Base-by-base conservation (phyloP, 768 basidiomycete genomes). In the Terana coerulea region DNA sequence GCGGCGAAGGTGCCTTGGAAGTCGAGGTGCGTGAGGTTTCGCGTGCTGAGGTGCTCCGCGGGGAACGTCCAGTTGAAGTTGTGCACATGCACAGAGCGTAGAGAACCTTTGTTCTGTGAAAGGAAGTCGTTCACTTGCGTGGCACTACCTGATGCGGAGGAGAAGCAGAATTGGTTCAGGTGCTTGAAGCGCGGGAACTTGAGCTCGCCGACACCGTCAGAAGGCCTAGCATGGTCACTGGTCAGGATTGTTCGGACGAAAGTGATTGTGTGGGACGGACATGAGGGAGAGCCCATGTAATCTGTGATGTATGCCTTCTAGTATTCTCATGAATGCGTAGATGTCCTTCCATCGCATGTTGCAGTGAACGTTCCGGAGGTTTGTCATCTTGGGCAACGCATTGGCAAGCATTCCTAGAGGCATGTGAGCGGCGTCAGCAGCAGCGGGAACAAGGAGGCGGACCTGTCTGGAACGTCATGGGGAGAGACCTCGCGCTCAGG, bases 361-460 rank as follows among this genome's bases (percentile, higher is more conserved):
- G 37, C 84, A 79, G 61, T 82, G 78, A 2, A 84, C 75, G 50
- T 80, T 81, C 26, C 76, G 72, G 30, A 88, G 69, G 56, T 80
- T 84, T 44, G 67, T 65, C 25, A 88, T 62, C 59, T 81, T 83
- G 8, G 84, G 83, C 9, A 88, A 69, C 3, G 83, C 81, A 39
- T 86, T 88, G 17, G 79, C 75, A 47, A 88, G 68, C 79, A 88
- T 86, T 24, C 83, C 84, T n/a, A n/a, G n/a, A n/a, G n/a, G n/a
- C n/a, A n/a, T 84, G 48, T 14, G 21, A 3, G 41, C 30, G 17
- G 5, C 33, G 12, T 48, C 24, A 46, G 33, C 15, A 5, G 17
- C 31, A 3, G 24, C 29, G 12, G 5, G 19, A 8, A 6, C 42
- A 48, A 14, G 48, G 44, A 15, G 21, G 33, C 67, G 14, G 57